Base-by-base conservation (phyloP, 2,329 filamentous ascomycete genomes). In the Pestalotiopsis sp. region DNA sequence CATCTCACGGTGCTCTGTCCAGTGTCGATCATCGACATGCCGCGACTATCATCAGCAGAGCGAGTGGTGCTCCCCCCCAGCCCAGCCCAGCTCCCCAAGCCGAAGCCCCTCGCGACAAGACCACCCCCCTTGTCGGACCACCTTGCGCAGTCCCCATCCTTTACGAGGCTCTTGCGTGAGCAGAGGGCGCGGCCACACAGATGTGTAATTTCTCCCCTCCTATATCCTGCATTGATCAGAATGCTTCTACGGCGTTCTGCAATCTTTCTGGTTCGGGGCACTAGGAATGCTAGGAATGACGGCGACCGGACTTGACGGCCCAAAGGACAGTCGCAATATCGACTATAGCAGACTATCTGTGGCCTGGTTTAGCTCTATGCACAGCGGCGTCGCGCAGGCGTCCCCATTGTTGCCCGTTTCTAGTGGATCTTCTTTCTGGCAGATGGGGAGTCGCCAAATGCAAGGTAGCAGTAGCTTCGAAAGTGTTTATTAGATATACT, bases 291-390 rank as follows among this genome's bases (percentile, higher is more conserved):
- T 40, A 40, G 31, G 25, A 40, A 40, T 17, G 12, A 62, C 40
- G 59, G 27, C 31, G 31, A 36, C 31, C 27, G 27, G 57, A 27
- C 23, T 27, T 36, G 23, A 27, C 23, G 57, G 57, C 23, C 57
- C 23, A 36, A 23, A 59, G 57, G 20, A n/a, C 57, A 36, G 23
- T 40, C 61, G 20, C 61, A 25, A 64, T 45, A 62, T 62, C 59
- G 61, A 64, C 61, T 64, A 64, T 64, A 23, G 40, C n/a, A 49
- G 9, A 64, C 61, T 64, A 64, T 52, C 40, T 40, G 38, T 20
- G n/a, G 40, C 40, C 61, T 62, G 36, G 40, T 11, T 36, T 40
- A 45, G 38, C 23, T 49, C n/a, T 49, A 36, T n/a, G 38, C 61
- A 64, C 6, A 64, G 20, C 45, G 45, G 45, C 45, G 45, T 52